These are phyloP conservation scores for Tuctoria greenei DNA, from an alignment of 176 grass and related monocot genomes.

Conservation along the genomic window DNA sequence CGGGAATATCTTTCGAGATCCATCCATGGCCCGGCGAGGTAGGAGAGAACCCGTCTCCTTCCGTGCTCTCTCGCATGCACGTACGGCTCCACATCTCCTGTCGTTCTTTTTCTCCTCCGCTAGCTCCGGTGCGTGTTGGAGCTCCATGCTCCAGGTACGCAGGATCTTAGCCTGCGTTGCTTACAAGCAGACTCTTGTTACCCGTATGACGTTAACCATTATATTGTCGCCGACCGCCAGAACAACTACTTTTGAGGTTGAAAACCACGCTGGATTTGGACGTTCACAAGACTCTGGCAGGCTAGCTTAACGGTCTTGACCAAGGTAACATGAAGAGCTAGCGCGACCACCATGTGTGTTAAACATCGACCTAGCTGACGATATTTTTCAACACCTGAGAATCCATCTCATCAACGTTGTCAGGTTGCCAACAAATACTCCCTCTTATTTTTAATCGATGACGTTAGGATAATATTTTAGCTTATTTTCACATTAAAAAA, in stretches of 20 bases:
- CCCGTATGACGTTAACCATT: neutral
- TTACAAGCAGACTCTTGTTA: conserved; percentile 29
- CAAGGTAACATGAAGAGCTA: neutral
- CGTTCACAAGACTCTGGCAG: neutral
- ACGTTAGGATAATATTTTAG: too few species aligned
- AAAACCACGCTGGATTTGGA: neutral
- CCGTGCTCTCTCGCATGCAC: conserved; percentile 40
- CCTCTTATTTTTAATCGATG: too few species aligned
- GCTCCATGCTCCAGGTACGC: conserved; percentile 14
- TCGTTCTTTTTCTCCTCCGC: too few species aligned
- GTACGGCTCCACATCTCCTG: conserved; percentile 19
- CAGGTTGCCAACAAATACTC: neutral
- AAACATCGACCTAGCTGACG: neutral
- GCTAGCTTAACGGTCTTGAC: neutral
- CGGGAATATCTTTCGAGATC: conserved; percentile 45
- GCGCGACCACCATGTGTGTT: neutral
- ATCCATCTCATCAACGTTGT: neutral
- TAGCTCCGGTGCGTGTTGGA: neutral
- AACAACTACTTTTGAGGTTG: neutral
- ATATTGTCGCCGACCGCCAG: neutral
- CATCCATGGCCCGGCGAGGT: conserved; percentile 24
- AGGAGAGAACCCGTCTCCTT: conserved; percentile 13
- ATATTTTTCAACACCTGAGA: neutral
- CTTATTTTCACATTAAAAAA: too few species aligned
- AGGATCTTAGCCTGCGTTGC: conserved; percentile 37